phyloP scores from a whole-genome alignment of 352 stramenopile genomes.

The Globisporangium takayamanum region DNA sequence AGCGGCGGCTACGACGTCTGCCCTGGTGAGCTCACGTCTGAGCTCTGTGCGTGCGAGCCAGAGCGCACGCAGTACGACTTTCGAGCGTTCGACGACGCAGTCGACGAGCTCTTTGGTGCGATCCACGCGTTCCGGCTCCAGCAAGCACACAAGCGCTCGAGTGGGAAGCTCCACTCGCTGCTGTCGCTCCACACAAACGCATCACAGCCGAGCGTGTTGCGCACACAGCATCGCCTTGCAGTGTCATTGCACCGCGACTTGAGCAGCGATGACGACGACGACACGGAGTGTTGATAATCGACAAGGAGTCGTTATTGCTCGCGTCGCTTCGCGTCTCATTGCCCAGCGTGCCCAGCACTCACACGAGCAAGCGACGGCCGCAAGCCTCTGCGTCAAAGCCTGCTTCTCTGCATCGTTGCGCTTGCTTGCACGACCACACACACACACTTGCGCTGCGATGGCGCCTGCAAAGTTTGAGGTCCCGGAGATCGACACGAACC shows the following conservation, averaged over 20 bases:
- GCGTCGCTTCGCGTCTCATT: too few relatives aligned
- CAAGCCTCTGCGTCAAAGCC: too few relatives aligned
- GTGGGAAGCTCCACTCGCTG: conserved; percentile 26
- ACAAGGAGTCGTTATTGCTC: too few relatives aligned
- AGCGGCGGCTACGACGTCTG: conserved; percentile 48
- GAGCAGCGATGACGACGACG: background rate
- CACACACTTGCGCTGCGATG: background rate
- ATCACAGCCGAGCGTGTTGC: background rate
- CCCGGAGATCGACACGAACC: conserved; percentile 76
- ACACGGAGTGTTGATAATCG: background rate
- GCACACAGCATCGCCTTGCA: background rate
- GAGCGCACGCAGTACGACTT: conserved; percentile 28
- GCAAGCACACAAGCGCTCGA: conserved; percentile 21
- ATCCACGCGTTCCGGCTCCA: conserved; percentile 26
- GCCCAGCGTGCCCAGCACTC: too few relatives aligned
- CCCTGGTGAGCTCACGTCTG: conserved; percentile 36
- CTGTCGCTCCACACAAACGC: conserved; percentile 8
- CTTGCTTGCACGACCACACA: background rate
- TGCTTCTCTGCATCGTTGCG: too few relatives aligned
- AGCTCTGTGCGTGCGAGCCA: conserved; percentile 29
- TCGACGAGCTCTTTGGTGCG: conserved; percentile 35
- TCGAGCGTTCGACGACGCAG: conserved; percentile 32
- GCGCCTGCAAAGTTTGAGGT: conserved; percentile 58
- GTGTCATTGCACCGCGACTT: background rate
- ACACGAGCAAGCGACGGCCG: too few relatives aligned